phyloP scores from a whole-genome alignment of 2,329 filamentous ascomycete genomes.

The Dactylonectria estremocensis region DNA sequence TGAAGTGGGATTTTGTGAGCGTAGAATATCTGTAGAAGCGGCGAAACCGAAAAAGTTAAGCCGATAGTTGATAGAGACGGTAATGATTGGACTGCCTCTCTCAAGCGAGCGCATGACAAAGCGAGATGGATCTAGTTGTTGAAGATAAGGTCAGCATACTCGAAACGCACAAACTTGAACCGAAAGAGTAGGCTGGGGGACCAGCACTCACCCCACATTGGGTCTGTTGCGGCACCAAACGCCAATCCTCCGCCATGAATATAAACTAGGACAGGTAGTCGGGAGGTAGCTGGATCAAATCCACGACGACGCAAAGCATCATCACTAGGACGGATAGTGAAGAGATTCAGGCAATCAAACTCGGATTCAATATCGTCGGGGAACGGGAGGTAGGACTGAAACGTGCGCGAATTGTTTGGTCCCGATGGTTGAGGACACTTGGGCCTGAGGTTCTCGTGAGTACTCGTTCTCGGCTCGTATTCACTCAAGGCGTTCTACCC shows the following conservation, averaged over 20 bases:
- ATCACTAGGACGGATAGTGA: conserved; percentile 2
- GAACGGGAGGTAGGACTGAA: conserved; percentile 19
- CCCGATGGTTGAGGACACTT: conserved; percentile 12
- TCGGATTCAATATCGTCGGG: conserved; percentile 12
- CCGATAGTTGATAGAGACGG: conserved; percentile 13
- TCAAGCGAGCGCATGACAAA: conserved; percentile 13
- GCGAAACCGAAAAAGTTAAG: conserved; percentile 8
- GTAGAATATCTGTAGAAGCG: conserved; percentile 10
- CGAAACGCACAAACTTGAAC: not conserved
- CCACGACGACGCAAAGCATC: not conserved
- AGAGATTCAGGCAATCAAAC: conserved; percentile 17
- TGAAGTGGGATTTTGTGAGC: not conserved
- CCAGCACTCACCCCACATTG: conserved; percentile 12
- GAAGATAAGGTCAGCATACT: not conserved
- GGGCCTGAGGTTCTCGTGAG: conserved; percentile 3
- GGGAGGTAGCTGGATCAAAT: not conserved
- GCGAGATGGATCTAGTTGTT: conserved; percentile 7
- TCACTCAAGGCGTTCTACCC: not conserved
- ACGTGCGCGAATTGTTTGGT: conserved; percentile 8
- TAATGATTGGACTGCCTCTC: not conserved
- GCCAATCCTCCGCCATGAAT: conserved; percentile 22
- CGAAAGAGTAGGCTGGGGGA: not conserved
- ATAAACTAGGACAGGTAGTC: conserved; percentile 11
- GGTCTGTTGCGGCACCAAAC: conserved; percentile 12
- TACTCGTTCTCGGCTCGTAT: not conserved